Conservation (phyloP, 2,329 filamentous ascomycete genomes). For the Chrysosporium queenslandicum region DNA sequence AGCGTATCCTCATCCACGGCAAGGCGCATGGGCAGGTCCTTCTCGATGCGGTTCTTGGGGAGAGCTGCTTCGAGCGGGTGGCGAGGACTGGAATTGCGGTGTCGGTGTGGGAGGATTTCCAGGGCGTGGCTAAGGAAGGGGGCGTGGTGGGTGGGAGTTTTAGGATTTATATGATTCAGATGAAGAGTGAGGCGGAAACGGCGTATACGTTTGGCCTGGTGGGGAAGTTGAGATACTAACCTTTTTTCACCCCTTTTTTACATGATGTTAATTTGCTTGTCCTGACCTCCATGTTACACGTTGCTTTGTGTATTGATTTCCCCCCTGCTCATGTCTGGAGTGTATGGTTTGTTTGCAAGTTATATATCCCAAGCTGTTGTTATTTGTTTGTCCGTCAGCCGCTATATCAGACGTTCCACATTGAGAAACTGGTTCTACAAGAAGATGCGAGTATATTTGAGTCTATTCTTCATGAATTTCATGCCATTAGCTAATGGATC, state of each 20-base stretch:
- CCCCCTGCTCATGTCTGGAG: neutral
- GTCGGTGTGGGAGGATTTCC: constrained; percentile 73
- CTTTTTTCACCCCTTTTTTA: neutral
- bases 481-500: no score
- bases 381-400: neutral
- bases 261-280: no score
- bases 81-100: constrained; percentile 79
- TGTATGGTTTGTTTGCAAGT: neutral
- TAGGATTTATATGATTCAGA: constrained; percentile 56
- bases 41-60: constrained; percentile 74
- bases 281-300: neutral
- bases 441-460: no score
- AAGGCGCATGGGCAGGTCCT: constrained; percentile 58
- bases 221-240: constrained; percentile 44
- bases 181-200: constrained; percentile 45
- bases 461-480: no score
- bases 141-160: constrained; percentile 51
- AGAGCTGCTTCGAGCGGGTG: constrained; percentile 73
- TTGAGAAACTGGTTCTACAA: no score
- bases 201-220: constrained; percentile 47
- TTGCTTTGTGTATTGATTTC: constrained; percentile 1
- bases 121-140: constrained; percentile 46
- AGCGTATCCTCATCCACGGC: constrained; percentile 69
- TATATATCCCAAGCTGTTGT: neutral
- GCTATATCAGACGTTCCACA: neutral